phyloP scores from a whole-genome alignment of 441 rosid species.

The Erysimum cheiri region DNA sequence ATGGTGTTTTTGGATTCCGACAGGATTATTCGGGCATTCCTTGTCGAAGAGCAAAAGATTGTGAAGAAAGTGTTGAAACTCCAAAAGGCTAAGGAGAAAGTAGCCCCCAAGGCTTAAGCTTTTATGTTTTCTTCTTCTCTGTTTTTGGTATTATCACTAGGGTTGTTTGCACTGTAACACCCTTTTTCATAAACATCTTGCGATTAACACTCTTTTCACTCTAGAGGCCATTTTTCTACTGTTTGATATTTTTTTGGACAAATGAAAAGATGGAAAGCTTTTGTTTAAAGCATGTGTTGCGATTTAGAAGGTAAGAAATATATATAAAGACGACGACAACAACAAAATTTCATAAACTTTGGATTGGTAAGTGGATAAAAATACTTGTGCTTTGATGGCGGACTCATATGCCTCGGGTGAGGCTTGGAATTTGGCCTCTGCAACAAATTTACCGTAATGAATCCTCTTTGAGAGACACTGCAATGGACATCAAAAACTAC shows the following conservation, averaged over 20 bases:
- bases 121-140: constrained; percentile 33
- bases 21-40: constrained; percentile 88
- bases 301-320: neutral
- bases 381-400: constrained; percentile 69
- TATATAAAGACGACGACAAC: neutral
- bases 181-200: no score
- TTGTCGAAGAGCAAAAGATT: constrained; percentile 93
- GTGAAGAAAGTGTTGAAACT: constrained; percentile 89
- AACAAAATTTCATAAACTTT: neutral
- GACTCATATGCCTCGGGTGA: constrained; percentile 64
- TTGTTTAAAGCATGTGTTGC: neutral
- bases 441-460: constrained; percentile 94
- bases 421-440: constrained; percentile 84
- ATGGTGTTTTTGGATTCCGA: neutral
- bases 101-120: constrained; percentile 56
- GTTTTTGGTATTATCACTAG: no score
- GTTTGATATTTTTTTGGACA: no score
- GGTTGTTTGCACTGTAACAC: no score
- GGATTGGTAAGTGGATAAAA: neutral
- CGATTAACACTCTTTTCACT: no score
- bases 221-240: no score
- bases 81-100: constrained; percentile 85
- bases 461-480: constrained; percentile 92
- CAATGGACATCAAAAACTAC: constrained; percentile 24
- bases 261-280: no score